Evolutionary conservation across 305 asterid genomes (phyloP).

Genomic region (Striga hermonthica): DNA sequence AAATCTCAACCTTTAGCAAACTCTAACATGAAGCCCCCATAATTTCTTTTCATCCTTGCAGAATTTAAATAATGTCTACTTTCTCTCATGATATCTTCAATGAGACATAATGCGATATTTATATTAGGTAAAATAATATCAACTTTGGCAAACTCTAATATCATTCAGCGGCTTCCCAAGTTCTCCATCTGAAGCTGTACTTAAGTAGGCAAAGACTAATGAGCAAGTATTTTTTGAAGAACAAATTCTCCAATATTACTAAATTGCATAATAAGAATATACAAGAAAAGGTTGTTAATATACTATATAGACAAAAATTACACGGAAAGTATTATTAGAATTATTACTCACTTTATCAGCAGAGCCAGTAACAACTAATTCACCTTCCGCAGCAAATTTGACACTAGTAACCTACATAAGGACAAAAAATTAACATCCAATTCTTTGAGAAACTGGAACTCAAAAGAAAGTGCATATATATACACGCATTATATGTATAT

Average conservation of each 20-base stretch:
- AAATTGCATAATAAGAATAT: background rate
- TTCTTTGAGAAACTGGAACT: background rate
- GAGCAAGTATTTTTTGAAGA: too few relatives aligned
- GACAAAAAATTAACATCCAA: constrained; percentile 25
- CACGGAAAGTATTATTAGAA: constrained; percentile 5
- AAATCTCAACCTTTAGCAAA: background rate
- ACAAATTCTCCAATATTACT: too few relatives aligned
- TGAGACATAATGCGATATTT: too few relatives aligned
- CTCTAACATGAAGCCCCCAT: background rate
- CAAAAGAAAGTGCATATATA: background rate
- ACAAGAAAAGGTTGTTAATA: background rate
- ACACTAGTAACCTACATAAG: constrained; percentile 75
- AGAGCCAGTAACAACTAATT: constrained; percentile 73
- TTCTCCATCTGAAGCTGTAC: background rate
- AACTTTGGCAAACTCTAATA: background rate
- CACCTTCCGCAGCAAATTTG: constrained; percentile 83
- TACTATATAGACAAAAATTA: constrained; percentile 10
- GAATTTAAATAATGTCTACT: background rate
- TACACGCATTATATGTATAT: background rate
- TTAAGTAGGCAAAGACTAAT: background rate
- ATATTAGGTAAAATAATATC: too few relatives aligned
- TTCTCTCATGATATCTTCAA: too few relatives aligned
- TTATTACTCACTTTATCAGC: constrained; percentile 73
- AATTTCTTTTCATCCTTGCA: background rate
- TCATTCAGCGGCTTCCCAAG: too few relatives aligned